Conservation (phyloP, 495 filamentous ascomycete species). For the Penicillium roqueforti region DNA sequence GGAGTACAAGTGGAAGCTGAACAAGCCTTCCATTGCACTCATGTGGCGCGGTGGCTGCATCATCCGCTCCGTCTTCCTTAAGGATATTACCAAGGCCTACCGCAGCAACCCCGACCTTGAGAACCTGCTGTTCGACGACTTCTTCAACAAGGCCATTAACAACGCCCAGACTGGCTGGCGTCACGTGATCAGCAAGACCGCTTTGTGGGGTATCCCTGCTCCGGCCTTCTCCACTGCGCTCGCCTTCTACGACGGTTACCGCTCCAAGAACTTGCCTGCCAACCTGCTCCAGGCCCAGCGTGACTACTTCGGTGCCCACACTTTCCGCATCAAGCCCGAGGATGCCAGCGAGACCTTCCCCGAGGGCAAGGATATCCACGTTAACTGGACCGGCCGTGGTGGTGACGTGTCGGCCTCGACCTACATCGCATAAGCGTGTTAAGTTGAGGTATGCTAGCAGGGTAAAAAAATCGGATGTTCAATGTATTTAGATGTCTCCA, state of each 20-base stretch:
- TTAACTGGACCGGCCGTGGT: constrained; percentile 98
- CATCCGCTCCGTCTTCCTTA: constrained; percentile 99
- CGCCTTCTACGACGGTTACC: constrained; percentile 97
- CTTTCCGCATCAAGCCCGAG: constrained; percentile 96
- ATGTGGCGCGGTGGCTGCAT: constrained; percentile 99
- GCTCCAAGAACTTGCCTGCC: constrained; percentile 89
- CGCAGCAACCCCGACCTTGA: constrained; percentile 91
- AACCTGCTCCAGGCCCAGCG: constrained; percentile 97
- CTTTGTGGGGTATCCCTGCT: constrained; percentile 88
- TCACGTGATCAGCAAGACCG: constrained; percentile 86
- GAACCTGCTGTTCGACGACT: constrained; percentile 97
- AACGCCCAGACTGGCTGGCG: constrained; percentile 94
- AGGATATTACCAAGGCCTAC: constrained; percentile 98
- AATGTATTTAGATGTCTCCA: constrained; percentile 34
- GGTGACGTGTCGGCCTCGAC: constrained; percentile 96
- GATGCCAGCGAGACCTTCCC: constrained; percentile 76
- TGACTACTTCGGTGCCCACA: constrained; percentile 99
- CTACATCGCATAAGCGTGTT: constrained; percentile 78
- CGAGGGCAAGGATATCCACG: constrained; percentile 86
- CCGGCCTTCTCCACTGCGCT: constrained; percentile 95
- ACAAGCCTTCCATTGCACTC: constrained; percentile 98
- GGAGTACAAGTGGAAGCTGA: constrained; percentile 96
- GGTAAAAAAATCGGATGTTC: constrained; percentile 25
- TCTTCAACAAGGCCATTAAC: constrained; percentile 99
- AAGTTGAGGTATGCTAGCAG: constrained; percentile 13